Evolutionary conservation across 2,329 filamentous ascomycete species (phyloP).

Genomic region (Xylariales sp.): DNA sequence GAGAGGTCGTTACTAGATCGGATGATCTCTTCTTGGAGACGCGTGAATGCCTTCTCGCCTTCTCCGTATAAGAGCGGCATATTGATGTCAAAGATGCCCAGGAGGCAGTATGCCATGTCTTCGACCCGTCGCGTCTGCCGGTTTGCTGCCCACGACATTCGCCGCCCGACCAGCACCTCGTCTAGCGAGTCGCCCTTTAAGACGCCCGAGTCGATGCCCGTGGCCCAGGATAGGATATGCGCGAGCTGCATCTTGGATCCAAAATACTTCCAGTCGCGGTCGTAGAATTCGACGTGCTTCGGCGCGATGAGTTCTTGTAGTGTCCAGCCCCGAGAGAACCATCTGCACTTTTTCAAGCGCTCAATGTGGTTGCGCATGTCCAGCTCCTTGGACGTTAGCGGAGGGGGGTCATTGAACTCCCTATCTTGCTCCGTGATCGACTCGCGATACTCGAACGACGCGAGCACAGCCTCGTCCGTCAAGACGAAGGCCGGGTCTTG

Average conservation of each 20-base stretch:
- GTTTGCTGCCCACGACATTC: constrained; percentile 45
- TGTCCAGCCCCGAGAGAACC: constrained; percentile 44
- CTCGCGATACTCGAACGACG: constrained; percentile 37
- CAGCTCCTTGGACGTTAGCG: constrained; percentile 33
- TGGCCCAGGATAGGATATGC: constrained; percentile 38
- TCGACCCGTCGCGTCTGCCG: constrained; percentile 43
- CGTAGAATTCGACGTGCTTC: constrained; percentile 40
- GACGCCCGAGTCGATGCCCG: constrained; percentile 38
- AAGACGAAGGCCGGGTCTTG: constrained; percentile 28
- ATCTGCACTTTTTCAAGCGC: constrained; percentile 36
- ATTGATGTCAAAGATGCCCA: constrained; percentile 47
- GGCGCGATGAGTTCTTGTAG: constrained; percentile 45
- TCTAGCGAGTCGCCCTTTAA: constrained; percentile 37
- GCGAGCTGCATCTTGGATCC: constrained; percentile 39
- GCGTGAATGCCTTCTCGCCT: constrained; percentile 42
- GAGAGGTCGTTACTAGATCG: constrained; percentile 42
- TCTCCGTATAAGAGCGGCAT: constrained; percentile 48
- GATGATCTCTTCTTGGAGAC: constrained; percentile 44
- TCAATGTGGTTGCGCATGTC: constrained; percentile 36
- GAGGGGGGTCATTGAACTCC: constrained; percentile 34
- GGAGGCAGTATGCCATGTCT: constrained; percentile 46
- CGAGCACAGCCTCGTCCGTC: constrained; percentile 29
- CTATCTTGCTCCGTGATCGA: constrained; percentile 24
- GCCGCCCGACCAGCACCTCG: constrained; percentile 39
- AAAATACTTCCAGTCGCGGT: constrained; percentile 39